These are phyloP conservation scores for Cutaneotrichosporon sp. DNA, from an alignment of 1,284 basidiomycete genomes.

Conservation along the genomic window DNA sequence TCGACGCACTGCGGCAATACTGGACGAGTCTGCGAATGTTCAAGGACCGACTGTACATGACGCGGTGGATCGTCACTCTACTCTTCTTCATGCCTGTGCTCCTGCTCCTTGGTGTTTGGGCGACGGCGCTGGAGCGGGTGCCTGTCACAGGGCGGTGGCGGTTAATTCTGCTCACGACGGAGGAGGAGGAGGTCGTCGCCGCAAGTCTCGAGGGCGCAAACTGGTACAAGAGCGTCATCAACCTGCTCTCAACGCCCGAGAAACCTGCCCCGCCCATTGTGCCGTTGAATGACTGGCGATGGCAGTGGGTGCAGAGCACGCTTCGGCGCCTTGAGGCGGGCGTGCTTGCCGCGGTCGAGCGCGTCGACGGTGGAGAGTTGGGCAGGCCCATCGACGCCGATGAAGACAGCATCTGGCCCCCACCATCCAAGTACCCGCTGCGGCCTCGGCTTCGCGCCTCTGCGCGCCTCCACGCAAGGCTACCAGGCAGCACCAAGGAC, in stretches of 20 bases:
- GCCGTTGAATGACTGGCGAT: slow-evolving; percentile 75
- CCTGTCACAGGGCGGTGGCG: slow-evolving; percentile 83
- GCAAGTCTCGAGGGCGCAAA: slow-evolving; percentile 71
- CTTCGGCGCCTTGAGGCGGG: slow-evolving; percentile 69
- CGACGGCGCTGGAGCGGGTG: slow-evolving; percentile 75
- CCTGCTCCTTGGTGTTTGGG: slow-evolving; percentile 70
- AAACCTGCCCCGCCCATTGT: slow-evolving; percentile 63
- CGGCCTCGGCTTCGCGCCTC: slow-evolving; percentile 49
- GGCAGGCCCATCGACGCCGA: slow-evolving; percentile 2
- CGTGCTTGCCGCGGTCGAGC: slow-evolving; percentile 47
- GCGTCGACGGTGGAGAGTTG: slow-evolving; percentile 3
- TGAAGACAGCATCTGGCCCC: slow-evolving; percentile 27
- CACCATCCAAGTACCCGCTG: slow-evolving; percentile 46
- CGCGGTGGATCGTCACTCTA: slow-evolving; percentile 59
- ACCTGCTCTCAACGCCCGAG: slow-evolving; percentile 67
- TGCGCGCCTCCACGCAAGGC: slow-evolving; percentile 42
- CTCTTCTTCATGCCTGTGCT: slow-evolving; percentile 67
- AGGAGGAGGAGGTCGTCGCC: slow-evolving; percentile 83
- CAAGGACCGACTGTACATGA: slow-evolving; percentile 57
- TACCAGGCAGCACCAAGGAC: slow-evolving; percentile 39
- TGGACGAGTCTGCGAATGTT: slow-evolving; percentile 49
- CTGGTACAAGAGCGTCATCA: slow-evolving; percentile 78
- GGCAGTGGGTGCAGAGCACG: slow-evolving; percentile 73
- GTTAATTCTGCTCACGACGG: slow-evolving; percentile 79
- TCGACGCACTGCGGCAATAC: slow-evolving; percentile 55